These are phyloP conservation scores for Solanum clarkiae DNA, from an alignment of 257 asterid species.

Conservation along the genomic window DNA sequence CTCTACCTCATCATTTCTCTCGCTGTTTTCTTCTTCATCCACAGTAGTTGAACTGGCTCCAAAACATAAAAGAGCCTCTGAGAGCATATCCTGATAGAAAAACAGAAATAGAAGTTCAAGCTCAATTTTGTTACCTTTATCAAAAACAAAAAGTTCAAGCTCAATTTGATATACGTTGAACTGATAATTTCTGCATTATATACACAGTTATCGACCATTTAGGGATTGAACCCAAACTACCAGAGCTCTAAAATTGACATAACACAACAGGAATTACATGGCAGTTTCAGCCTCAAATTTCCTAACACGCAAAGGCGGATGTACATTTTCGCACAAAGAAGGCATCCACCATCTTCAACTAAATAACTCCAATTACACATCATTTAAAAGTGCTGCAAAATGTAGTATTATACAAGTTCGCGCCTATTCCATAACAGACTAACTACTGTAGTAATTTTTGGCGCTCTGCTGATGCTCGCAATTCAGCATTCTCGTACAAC, in stretches of 20 bases:
- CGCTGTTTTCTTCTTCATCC: conserved; percentile 32
- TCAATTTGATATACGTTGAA: background rate
- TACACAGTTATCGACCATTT: background rate
- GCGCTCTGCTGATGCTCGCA: background rate
- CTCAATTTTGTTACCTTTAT: background rate
- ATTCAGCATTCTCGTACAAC: background rate
- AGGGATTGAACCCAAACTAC: background rate
- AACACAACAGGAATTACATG: background rate
- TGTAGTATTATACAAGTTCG: background rate
- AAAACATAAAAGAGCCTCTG: conserved; percentile 78
- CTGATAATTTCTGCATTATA: background rate
- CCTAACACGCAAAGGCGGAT: background rate
- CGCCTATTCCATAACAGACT: background rate
- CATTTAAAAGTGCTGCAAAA: background rate
- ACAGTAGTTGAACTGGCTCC: conserved; percentile 80
- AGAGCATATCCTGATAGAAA: conserved; percentile 43
- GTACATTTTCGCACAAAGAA: background rate
- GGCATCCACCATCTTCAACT: background rate
- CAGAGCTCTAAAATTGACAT: background rate
- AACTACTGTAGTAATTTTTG: background rate
- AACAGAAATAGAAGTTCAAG: background rate
- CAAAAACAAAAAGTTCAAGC: too few relatives aligned
- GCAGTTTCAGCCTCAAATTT: background rate
- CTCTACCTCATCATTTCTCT: conserved; percentile 32
- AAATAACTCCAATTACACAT: background rate